Base-by-base conservation (phyloP, 495 filamentous ascomycete genomes). In the Physcia stellaris region DNA sequence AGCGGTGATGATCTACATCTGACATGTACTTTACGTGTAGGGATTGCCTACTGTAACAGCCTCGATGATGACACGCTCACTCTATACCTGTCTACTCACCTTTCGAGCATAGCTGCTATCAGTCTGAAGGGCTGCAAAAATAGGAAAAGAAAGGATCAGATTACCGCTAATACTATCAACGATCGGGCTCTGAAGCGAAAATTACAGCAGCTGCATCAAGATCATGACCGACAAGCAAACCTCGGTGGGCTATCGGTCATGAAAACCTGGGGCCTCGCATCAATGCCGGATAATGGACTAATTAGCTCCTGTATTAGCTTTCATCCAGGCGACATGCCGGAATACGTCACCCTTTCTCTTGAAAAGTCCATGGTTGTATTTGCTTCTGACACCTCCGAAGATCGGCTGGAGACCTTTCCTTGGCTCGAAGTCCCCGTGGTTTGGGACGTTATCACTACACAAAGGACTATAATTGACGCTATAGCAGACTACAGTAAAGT, bases 301-400 rank as follows among this genome's bases (percentile, higher is more conserved):
- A 44, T 60, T 24, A 66, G 62, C 1, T 54, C 54, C 2, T 62
- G 62, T 13, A 50, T 67, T 35, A 67, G 62, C 1, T 36, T 60
- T 36, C 67, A 74, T 42, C 68, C 70, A 0, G 64, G 62, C 5
- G 63, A 73, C 45, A 64, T 66, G 56, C 42, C 73, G 22, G 64
- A 73, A 36, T 75, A 75, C 45, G 54, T 53, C 1, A 58, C 59
- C 0, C 35, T 55, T 2, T 54, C 57, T 12, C 60, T 63, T 13
- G 62, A 68, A 20, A 47, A 43, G 12, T 39, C 56, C 11, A 54
- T 42, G 0, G 39, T 77, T n/a, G 31, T 59, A 1, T 68, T 66
- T 41, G 26, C 26, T 28, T 7, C 26, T 28, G 9, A 50, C 39
- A 18, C 47, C 49, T 16, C 48, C 47, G 10, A 48, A 17, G 3